Evolutionary conservation across 2,329 filamentous ascomycete genomes (phyloP), one percentile per base, ranked within the genome.

Genomic region (Nectriaceae sp.): DNA sequence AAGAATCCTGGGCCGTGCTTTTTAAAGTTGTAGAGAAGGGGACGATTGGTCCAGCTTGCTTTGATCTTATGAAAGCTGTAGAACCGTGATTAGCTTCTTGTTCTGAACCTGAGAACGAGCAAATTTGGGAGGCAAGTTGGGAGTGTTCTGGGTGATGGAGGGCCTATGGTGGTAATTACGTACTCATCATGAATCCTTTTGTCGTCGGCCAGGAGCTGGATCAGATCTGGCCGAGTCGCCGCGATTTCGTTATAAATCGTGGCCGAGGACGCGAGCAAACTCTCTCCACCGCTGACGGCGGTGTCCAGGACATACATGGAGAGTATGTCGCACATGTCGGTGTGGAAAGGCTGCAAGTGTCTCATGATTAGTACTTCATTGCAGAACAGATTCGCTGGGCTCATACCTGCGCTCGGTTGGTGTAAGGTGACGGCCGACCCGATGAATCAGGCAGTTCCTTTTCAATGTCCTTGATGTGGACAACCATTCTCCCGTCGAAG

Each of bases 401-500:
- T 29, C 13, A 29, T 13, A 6, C 6, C 24, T 13, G 24, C 6
- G 24, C 24, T 13, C 24, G 24, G 24, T n/a, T n/a, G n/a, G n/a
- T n/a, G n/a, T n/a, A n/a, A n/a, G n/a, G n/a, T n/a, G n/a, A n/a
- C n/a, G n/a, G n/a, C n/a, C n/a, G 24, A 29, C 13, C 6, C 13
- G 6, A 6, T 29, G 6, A 29, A 29, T 29, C 6, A 6, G 11
- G 36, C 10, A 38, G 16, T 13, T 21, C n/a, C 36, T 18, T 5
- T 18, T 38, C 5, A 20, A 38, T 18, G 16, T 38, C 36, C 19
- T 20, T 19, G 36, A 38, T 21, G 19, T 38, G 36, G 5, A 21
- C 36, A 11, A 38, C 6, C 15, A 38, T 21, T 8, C 19, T 4
- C 8, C 38, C 21, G 4, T 42, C 72, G n/a, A 68, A 67, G 46